Percentiles rank a stretch among this genome's conserved stretches.
These are phyloP conservation scores for Arabis hirsuta DNA, from an alignment of 345 rosid genomes.

Conservation along the genomic window DNA sequence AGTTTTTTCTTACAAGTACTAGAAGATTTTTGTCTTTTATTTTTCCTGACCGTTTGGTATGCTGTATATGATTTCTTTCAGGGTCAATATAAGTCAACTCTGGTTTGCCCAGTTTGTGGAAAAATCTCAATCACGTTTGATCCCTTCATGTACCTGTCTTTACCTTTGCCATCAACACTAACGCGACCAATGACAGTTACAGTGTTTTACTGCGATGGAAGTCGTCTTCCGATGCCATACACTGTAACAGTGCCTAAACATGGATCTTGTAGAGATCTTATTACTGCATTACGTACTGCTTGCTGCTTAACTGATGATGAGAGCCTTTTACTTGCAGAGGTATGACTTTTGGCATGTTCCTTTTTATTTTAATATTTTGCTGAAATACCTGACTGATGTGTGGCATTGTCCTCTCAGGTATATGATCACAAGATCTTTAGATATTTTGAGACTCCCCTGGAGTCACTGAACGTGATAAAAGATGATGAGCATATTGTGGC, in stretches of 20 bases:
- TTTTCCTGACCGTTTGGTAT: slow-evolving; percentile 25
- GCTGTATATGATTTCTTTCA: slow-evolving; percentile 44
- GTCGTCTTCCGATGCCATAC: slow-evolving; percentile 83
- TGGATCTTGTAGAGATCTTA: slow-evolving; percentile 81
- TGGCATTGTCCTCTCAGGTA: slow-evolving; percentile 54
- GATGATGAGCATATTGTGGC: slow-evolving; percentile 94
- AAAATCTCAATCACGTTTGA: slow-evolving; percentile 95
- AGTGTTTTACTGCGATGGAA: slow-evolving; percentile 81
- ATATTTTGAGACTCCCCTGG: slow-evolving; percentile 65
- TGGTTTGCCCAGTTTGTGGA: slow-evolving; percentile 87
- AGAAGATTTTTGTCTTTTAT: slow-evolving; percentile 1
- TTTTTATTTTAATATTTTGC: slow-evolving; percentile 16
- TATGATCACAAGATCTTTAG: slow-evolving; percentile 72
- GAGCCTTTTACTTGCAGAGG: slow-evolving; percentile 90
- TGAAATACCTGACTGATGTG: background rate
- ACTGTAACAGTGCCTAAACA: slow-evolving; percentile 80
- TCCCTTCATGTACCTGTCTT: slow-evolving; percentile 93
- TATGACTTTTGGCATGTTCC: slow-evolving; percentile 27
- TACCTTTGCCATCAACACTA: slow-evolving; percentile 91
- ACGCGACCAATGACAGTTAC: slow-evolving; percentile 84
- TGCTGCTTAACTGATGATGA: slow-evolving; percentile 84
- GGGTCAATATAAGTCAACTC: slow-evolving; percentile 98
- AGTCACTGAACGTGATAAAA: slow-evolving; percentile 64
- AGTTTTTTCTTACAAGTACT: background rate
- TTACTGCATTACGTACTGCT: slow-evolving; percentile 62